Conservation (phyloP, 2,329 filamentous ascomycete genomes). For the Venturia effusa region DNA sequence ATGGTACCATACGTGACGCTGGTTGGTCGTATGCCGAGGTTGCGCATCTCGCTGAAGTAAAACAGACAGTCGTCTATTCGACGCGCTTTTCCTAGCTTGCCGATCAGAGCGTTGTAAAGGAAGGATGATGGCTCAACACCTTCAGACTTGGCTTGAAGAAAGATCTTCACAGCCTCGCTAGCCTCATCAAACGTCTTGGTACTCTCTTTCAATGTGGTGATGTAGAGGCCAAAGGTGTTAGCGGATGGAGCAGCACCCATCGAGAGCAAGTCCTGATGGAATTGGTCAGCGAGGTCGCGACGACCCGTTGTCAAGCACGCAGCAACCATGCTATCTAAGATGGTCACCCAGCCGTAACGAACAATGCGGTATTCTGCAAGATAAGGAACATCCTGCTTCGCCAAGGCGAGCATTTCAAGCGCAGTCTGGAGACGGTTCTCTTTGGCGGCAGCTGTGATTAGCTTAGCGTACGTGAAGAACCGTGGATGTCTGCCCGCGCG, state of each 20-base stretch:
- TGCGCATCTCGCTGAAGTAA: constrained; percentile 97
- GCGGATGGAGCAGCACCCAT: constrained; percentile 89
- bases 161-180: constrained; percentile 93
- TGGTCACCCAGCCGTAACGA: constrained; percentile 91
- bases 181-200: constrained; percentile 97
- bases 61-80: constrained; percentile 97
- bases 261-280: constrained; percentile 80
- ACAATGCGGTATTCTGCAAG: constrained; percentile 76
- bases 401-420: constrained; percentile 80
- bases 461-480: constrained; percentile 93
- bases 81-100: constrained; percentile 94
- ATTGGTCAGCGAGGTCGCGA: constrained; percentile 70
- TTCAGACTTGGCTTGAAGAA: constrained; percentile 84
- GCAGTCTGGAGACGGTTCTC: constrained; percentile 72
- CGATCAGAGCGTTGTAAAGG: constrained; percentile 95
- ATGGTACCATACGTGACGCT: constrained; percentile 98
- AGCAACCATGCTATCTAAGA: constrained; percentile 92
- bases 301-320: constrained; percentile 77
- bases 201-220: constrained; percentile 96
- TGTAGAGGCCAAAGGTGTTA: constrained; percentile 97
- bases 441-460: constrained; percentile 82
- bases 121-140: constrained; percentile 94
- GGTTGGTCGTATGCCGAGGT: constrained; percentile 82
- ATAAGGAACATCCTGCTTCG: constrained; percentile 77
- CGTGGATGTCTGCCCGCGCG: constrained; percentile 82